These are phyloP conservation scores for Phytopythium mirpurense DNA, from an alignment of 352 stramenopile species.

Conservation along the genomic window DNA sequence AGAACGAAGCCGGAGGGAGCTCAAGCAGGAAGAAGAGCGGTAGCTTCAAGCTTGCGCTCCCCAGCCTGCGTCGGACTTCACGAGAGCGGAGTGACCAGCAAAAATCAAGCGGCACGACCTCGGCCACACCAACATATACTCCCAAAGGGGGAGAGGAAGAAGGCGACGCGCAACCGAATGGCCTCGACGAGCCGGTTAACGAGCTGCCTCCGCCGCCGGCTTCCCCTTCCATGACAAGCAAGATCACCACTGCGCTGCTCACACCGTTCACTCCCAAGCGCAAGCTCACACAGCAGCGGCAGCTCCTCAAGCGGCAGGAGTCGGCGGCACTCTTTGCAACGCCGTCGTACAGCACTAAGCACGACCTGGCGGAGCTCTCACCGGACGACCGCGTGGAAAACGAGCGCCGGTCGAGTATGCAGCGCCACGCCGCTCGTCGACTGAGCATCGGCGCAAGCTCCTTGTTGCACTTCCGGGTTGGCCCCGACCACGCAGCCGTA, in stretches of 20 bases:
- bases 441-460: constrained; percentile 58
- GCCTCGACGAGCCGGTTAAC: neutral
- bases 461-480: constrained; percentile 60
- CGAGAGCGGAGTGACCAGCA: neutral
- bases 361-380: constrained; percentile 48
- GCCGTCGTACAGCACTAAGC: constrained; percentile 50
- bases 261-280: constrained; percentile 1
- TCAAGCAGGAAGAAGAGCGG: neutral
- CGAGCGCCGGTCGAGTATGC: constrained; percentile 51
- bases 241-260: constrained; percentile 1
- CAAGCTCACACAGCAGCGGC: constrained; percentile 3
- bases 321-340: constrained; percentile 44
- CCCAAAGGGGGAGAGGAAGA: too few relatives aligned
- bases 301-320: constrained; percentile 9
- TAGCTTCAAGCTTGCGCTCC: constrained; percentile 1
- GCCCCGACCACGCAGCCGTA: constrained; percentile 58
- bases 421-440: constrained; percentile 47
- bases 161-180: neutral
- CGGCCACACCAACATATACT: too few relatives aligned
- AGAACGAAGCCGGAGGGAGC: neutral
- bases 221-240: neutral
- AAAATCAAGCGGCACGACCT: neutral
- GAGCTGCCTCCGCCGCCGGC: neutral
- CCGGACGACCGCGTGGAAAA: constrained; percentile 51
- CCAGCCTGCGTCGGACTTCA: neutral